These are phyloP conservation scores for Keithomyces neogunnii DNA, from an alignment of 2,329 filamentous ascomycete genomes.

Conservation along the genomic window DNA sequence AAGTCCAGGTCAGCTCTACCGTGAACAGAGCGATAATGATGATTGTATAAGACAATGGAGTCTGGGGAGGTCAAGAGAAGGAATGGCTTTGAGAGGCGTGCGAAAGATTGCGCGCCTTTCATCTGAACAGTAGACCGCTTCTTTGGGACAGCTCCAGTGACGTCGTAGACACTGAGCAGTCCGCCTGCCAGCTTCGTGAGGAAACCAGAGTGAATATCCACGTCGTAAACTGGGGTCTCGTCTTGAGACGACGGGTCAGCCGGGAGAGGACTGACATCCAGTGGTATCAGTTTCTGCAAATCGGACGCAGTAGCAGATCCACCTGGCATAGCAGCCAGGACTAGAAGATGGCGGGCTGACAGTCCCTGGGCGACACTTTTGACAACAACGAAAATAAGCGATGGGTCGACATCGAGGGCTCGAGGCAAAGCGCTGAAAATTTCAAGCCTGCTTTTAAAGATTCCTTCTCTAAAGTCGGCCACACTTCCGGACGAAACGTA, in stretches of 20 bases:
- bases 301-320: conserved; percentile 15
- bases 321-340: conserved; percentile 23
- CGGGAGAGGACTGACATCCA: conserved; percentile 31
- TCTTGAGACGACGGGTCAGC: conserved; percentile 12
- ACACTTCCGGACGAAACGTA: conserved; percentile 37
- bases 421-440: conserved; percentile 42
- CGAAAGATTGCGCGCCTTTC: conserved; percentile 49
- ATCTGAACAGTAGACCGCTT: conserved; percentile 45
- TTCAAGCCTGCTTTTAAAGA: conserved; percentile 47
- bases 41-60: conserved; percentile 57
- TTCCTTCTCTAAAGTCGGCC: conserved; percentile 41
- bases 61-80: conserved; percentile 51
- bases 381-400: conserved; percentile 46
- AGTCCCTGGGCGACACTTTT: conserved; percentile 22
- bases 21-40: conserved; percentile 56
- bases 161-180: conserved; percentile 52
- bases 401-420: conserved; percentile 36
- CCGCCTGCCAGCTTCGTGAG: conserved; percentile 51
- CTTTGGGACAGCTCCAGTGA: conserved; percentile 54
- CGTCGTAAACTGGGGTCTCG: conserved; percentile 32
- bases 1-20: conserved; percentile 37
- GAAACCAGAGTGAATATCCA: conserved; percentile 56
- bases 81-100: conserved; percentile 58
- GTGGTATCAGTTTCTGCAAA: conserved; percentile 27
- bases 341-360: conserved; percentile 21